Evolutionary conservation across 805 yeast genomes (phyloP).

Genomic region (Ogataea thermomethanolica): DNA sequence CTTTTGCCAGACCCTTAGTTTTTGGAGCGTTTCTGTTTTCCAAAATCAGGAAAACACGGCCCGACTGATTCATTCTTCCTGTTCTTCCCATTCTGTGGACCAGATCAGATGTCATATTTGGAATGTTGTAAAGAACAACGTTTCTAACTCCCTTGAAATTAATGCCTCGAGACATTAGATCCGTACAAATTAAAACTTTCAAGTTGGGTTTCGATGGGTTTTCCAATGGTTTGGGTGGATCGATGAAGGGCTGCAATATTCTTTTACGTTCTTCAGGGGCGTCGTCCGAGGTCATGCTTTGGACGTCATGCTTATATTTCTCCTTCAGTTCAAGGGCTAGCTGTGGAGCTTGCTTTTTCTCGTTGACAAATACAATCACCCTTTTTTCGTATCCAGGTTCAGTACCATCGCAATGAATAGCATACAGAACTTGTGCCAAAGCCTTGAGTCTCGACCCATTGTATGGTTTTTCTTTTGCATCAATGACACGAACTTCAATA

Average conservation of each 20-base stretch:
- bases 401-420: conserved; percentile 78
- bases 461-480: conserved; percentile 75
- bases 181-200: conserved; percentile 82
- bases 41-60: conserved; percentile 79
- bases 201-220: conserved; percentile 35
- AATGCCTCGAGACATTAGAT: conserved; percentile 83
- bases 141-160: conserved; percentile 81
- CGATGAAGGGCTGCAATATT: conserved; percentile 60
- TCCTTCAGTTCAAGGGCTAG: conserved; percentile 52
- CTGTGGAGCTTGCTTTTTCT: conserved; percentile 56
- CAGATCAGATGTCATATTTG: conserved; percentile 78
- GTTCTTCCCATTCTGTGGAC: conserved; percentile 94
- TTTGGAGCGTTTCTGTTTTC: conserved; percentile 67
- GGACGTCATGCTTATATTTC: conserved; percentile 54
- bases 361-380: conserved; percentile 80
- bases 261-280: conserved; percentile 54
- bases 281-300: conserved; percentile 66
- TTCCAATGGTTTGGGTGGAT: conserved; percentile 49
- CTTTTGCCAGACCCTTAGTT: conserved; percentile 76
- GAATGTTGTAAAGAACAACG: conserved; percentile 81
- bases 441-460: conserved; percentile 82
- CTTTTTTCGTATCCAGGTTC: conserved; percentile 76
- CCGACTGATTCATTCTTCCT: conserved; percentile 85
- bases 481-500: conserved; percentile 69
- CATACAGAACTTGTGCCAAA: conserved; percentile 81